These are phyloP conservation scores for Pseudogymnoascus sp. DNA, from an alignment of 2,329 filamentous ascomycete genomes.

Conservation along the genomic window DNA sequence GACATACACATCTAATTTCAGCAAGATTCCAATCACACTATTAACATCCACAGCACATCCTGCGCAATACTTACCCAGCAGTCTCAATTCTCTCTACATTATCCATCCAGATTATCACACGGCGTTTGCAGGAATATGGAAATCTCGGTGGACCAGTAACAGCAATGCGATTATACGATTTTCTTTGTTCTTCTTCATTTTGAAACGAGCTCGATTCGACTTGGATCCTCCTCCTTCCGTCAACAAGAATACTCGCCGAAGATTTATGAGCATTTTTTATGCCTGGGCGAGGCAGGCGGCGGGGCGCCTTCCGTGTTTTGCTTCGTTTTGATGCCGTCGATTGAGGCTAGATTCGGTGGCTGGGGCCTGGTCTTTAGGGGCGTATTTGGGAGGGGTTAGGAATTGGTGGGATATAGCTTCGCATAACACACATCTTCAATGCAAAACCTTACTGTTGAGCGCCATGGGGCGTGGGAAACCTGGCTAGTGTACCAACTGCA, in stretches of 20 bases:
- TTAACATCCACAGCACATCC: slow-evolving; percentile 4
- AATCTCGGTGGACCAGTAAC: not conserved
- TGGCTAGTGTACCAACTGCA: not conserved
- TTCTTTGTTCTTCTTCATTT: slow-evolving; percentile 5
- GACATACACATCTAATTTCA: slow-evolving; percentile 3
- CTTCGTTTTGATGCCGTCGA: slow-evolving; percentile 3
- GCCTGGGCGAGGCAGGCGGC: not conserved
- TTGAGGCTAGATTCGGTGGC: slow-evolving; percentile 4
- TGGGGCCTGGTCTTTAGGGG: slow-evolving; percentile 2
- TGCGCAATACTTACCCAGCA: slow-evolving; percentile 4
- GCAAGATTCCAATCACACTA: not conserved
- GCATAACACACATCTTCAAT: slow-evolving; percentile 1
- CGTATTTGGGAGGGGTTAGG: slow-evolving; percentile 3
- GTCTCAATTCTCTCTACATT: not conserved
- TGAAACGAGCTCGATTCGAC: slow-evolving; percentile 1
- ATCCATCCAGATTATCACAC: slow-evolving; percentile 7
- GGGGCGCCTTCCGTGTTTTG: not conserved
- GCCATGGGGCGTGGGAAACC: not conserved
- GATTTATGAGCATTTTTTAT: slow-evolving; percentile 2
- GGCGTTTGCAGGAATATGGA: not conserved
- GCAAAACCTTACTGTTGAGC: not conserved
- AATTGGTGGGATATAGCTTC: slow-evolving; percentile 1
- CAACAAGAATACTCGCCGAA: not conserved
- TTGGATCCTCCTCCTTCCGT: not conserved
- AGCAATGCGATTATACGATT: slow-evolving; percentile 8